These are phyloP conservation scores for Leishmania lainsoni DNA, from an alignment of 208 protist species.

Conservation along the genomic window DNA sequence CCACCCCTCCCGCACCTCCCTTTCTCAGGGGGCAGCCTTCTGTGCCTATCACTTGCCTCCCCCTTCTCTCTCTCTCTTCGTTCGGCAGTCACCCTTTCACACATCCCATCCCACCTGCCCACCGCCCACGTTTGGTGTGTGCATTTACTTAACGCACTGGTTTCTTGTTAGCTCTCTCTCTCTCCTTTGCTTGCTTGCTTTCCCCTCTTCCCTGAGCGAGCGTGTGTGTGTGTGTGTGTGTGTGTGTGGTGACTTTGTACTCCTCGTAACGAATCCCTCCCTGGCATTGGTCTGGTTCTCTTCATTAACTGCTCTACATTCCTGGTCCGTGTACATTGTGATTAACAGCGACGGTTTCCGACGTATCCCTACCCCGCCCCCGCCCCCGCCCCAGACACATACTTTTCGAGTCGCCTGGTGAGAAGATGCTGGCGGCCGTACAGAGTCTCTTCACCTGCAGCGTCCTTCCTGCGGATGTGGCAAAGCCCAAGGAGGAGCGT, in stretches of 20 bases:
- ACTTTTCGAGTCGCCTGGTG: neutral
- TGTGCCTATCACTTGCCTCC: too few species aligned
- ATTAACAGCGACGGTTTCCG: neutral
- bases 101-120: too few species aligned
- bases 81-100: too few species aligned
- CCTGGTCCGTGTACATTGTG: neutral
- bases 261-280: neutral
- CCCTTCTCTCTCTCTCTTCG: too few species aligned
- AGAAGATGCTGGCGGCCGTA: slow-evolving; percentile 3
- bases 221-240: neutral
- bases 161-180: too few species aligned
- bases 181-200: slow-evolving; percentile 5
- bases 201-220: neutral
- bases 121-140: too few species aligned
- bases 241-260: too few species aligned
- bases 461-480: slow-evolving; percentile 1
- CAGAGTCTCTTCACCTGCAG: slow-evolving; percentile 13
- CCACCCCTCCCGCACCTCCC: too few species aligned
- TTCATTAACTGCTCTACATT: neutral
- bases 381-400: neutral
- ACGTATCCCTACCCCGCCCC: neutral
- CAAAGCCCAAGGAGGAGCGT: slow-evolving; percentile 34
- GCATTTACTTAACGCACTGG: neutral
- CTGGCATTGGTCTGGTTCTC: neutral
- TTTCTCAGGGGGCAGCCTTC: too few species aligned